Conservation (phyloP, 306 rosid genomes). For the Phaseolus lunatus region DNA sequence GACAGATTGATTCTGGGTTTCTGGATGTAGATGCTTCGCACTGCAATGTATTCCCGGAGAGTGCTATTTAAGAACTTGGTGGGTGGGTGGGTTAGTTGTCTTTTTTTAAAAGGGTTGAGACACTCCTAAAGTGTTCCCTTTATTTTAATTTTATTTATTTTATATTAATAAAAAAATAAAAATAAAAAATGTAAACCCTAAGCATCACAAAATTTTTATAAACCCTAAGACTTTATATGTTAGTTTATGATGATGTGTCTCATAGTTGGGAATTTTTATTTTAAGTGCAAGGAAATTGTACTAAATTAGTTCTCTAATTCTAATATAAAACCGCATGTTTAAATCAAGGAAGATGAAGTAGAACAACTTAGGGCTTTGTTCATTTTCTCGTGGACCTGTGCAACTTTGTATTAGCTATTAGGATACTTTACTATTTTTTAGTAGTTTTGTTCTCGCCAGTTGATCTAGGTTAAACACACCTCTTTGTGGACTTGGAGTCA, state of each 20-base stretch:
- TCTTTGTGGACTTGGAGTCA: too few species aligned
- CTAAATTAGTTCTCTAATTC: slow-evolving; percentile 30
- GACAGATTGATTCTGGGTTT: too few species aligned
- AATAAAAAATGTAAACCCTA: slow-evolving; percentile 60
- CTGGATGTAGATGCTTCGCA: slow-evolving; percentile 65
- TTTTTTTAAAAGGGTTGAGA: too few species aligned
- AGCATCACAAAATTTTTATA: slow-evolving; percentile 23
- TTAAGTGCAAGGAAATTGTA: background rate
- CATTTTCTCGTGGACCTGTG: slow-evolving; percentile 91
- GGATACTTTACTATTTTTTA: slow-evolving; percentile 30
- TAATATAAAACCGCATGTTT: slow-evolving; percentile 52
- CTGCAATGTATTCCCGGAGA: slow-evolving; percentile 71
- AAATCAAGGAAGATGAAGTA: slow-evolving; percentile 64
- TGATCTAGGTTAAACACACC: too few species aligned
- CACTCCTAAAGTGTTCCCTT: too few species aligned
- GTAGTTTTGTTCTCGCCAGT: background rate
- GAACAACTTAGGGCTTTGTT: slow-evolving; percentile 77
- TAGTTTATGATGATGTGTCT: background rate
- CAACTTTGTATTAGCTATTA: slow-evolving; percentile 66
- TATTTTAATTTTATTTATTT: too few species aligned
- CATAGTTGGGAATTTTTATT: slow-evolving; percentile 7
- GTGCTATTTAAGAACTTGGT: slow-evolving; percentile 83
- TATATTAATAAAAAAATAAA: too few species aligned
- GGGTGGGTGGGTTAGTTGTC: too few species aligned
- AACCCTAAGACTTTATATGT: too few species aligned